Evolutionary conservation across 371 early-diverging fungal species (phyloP).

Genomic region (Lichtheimia hyalospora): DNA sequence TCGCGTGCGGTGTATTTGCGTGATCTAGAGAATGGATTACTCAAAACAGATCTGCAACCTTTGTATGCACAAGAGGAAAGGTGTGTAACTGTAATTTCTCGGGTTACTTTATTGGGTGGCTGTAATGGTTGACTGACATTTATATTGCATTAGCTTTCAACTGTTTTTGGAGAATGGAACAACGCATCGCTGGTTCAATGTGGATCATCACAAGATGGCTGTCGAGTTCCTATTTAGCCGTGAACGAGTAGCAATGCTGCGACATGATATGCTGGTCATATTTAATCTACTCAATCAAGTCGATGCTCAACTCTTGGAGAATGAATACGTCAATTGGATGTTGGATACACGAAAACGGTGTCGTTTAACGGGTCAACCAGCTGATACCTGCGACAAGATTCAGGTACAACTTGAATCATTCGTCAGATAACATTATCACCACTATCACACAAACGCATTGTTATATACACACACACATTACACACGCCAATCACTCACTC

Average conservation of each 20-base stretch:
- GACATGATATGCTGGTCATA: constrained; percentile 56
- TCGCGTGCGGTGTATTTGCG: constrained; percentile 54
- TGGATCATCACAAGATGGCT: constrained; percentile 51
- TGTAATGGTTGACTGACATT: too few species aligned
- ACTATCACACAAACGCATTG: not conserved
- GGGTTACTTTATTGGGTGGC: too few species aligned
- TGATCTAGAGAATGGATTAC: constrained; percentile 50
- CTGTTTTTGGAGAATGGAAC: constrained; percentile 11
- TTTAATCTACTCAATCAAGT: constrained; percentile 58
- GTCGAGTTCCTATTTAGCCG: constrained; percentile 52
- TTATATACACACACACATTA: too few species aligned
- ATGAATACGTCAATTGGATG: constrained; percentile 63
- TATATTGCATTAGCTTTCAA: constrained; percentile 11
- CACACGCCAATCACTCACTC: too few species aligned
- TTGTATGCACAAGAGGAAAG: constrained; percentile 28
- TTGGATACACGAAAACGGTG: constrained; percentile 55
- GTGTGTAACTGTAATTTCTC: constrained; percentile 11
- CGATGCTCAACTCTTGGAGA: constrained; percentile 53
- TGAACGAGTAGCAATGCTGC: constrained; percentile 56
- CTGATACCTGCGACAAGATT: constrained; percentile 11
- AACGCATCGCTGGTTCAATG: constrained; percentile 32
- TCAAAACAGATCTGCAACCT: constrained; percentile 20
- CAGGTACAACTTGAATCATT: constrained; percentile 6
- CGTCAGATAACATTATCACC: not conserved
- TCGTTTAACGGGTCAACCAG: constrained; percentile 3